These are phyloP conservation scores for Xylaria sp. DNA, from an alignment of 2,329 filamentous ascomycete genomes.

Conservation along the genomic window DNA sequence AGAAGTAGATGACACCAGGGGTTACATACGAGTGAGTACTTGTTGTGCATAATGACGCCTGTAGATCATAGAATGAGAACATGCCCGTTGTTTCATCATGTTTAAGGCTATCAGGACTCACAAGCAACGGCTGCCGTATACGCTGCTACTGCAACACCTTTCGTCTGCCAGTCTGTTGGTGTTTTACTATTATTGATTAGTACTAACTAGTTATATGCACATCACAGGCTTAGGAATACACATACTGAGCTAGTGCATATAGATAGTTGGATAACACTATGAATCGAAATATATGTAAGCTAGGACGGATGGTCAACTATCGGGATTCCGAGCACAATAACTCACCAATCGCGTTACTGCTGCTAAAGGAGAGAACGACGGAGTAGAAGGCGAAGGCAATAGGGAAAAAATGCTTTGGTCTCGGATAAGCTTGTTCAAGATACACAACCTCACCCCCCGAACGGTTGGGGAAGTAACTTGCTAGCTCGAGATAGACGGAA, in stretches of 20 bases:
- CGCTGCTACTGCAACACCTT: conserved; percentile 68
- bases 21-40: conserved; percentile 62
- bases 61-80: not conserved
- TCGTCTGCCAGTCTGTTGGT: conserved; percentile 66
- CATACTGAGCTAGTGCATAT: conserved; percentile 53
- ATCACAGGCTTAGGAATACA: not conserved
- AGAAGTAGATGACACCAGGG: too few relatives aligned
- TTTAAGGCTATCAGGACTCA: conserved; percentile 41
- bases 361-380: conserved; percentile 62
- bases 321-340: not conserved
- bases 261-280: conserved; percentile 66
- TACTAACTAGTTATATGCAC: not conserved
- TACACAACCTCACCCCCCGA: conserved; percentile 64
- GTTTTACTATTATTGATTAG: conserved; percentile 19
- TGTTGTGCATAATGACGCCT: conserved; percentile 59
- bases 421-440: conserved; percentile 62
- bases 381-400: conserved; percentile 60
- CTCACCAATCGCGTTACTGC: conserved; percentile 60
- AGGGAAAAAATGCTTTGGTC: conserved; percentile 62
- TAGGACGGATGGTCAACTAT: not conserved
- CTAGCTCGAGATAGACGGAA: conserved; percentile 59
- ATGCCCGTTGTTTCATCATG: not conserved
- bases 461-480: conserved; percentile 61
- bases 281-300: conserved; percentile 2
- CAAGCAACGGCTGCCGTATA: conserved; percentile 65